Evolutionary conservation across 208 protist genomes (phyloP), one percentile per base, ranked within the genome.

Genomic region (Trichomonas tenax): DNA sequence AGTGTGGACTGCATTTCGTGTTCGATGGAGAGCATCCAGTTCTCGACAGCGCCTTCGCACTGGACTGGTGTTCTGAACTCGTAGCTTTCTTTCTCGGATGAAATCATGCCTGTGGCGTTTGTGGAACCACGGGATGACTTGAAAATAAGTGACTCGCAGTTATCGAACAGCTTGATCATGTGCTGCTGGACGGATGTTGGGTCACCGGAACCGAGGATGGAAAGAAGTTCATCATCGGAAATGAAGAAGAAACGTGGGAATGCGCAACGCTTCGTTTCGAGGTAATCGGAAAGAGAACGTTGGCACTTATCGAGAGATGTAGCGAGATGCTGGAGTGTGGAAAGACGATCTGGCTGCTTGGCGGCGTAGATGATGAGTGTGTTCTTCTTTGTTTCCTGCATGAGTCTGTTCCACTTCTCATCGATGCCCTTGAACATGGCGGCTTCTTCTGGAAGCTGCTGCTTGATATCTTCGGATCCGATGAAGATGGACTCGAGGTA

Each of bases 241-340:
- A 99, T 99, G 97, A 99, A 99, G 98, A 99, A 99, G 97, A 99
- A 99, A 82, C 99, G 97, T n/a, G 99, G 98, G 97, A 99, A 99
- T 26, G 98, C 97, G 81, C 98, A 98, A 45, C 99, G 98, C 98
- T 99, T 99, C 9, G 98, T 98, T 97, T 99, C 98, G 6, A 99
- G 97, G 97, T 99, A 99, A 97, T 99, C 99, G 21, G 98, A 98
- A 45, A 99, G 98, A 96, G 98, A 98, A 97, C 99, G 99, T 97
- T 99, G 99, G 97, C 99, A 99, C 96, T 98, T 98, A 96, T 99
- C 98, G 38, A 99, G 98, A 96, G 98, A 98, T 86, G 98, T 97
- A 90, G 98, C 97, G 40, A 99, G 97, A 63, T 98, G 98, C 26
- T 97, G 97, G 84, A 99, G 98, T 96, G 98, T 99, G 97, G 99